Conservation (phyloP, 1,139 yeast genomes). For the Pichia sp. region DNA sequence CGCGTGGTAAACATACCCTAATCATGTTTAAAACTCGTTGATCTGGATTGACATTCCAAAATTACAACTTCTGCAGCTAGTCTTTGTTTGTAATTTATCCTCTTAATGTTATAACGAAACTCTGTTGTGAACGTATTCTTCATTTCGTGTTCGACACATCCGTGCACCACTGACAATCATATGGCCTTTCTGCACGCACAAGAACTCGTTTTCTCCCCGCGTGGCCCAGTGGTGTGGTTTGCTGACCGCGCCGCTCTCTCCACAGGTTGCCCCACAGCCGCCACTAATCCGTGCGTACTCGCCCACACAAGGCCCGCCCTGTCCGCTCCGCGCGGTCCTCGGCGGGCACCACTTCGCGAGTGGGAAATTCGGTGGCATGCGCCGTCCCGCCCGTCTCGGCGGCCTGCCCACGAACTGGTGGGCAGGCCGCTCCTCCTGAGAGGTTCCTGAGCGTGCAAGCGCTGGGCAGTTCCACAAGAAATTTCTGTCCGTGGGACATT, state of each 20-base stretch:
- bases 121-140: too few relatives aligned
- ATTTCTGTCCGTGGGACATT: slow-evolving; percentile 25
- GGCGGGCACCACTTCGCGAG: slow-evolving; percentile 38
- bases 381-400: slow-evolving; percentile 38
- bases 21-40: too few relatives aligned
- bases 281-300: slow-evolving; percentile 60
- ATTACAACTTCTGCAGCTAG: too few relatives aligned
- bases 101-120: too few relatives aligned
- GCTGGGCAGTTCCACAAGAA: slow-evolving; percentile 74
- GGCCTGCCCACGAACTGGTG: slow-evolving; percentile 56
- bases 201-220: not conserved
- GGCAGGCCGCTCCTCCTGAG: slow-evolving; percentile 59
- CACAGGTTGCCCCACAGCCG: slow-evolving; percentile 8
- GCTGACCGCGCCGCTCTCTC: too few relatives aligned
- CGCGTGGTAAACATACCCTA: too few relatives aligned
- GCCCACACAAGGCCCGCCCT: slow-evolving; percentile 45
- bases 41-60: too few relatives aligned
- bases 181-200: too few relatives aligned
- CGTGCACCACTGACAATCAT: slow-evolving; percentile 1
- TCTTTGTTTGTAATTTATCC: too few relatives aligned
- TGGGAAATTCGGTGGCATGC: slow-evolving; percentile 84
- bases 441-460: slow-evolving; percentile 63
- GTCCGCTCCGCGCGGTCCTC: too few relatives aligned
- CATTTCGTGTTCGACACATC: too few relatives aligned
- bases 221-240: slow-evolving; percentile 16